phyloP scores from a whole-genome alignment of 768 basidiomycete species.

The Botryobasidium botryosum region DNA sequence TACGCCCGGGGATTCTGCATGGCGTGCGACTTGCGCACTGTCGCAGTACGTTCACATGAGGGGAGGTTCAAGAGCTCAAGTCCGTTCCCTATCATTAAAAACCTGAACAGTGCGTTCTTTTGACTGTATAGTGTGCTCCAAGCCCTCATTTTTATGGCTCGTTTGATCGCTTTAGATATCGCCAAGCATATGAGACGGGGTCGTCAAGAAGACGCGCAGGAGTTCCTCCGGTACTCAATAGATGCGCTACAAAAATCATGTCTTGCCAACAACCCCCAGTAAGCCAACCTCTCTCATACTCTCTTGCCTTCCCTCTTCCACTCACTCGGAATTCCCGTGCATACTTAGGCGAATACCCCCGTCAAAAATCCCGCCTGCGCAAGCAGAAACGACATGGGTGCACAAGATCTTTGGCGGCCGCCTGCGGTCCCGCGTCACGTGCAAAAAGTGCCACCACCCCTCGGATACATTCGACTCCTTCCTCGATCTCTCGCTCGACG shows the following conservation, averaged over 20 bases:
- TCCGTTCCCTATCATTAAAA: constrained; percentile 46
- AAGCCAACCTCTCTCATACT: constrained; percentile 18
- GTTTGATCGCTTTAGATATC: constrained; percentile 36
- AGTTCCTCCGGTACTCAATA: constrained; percentile 87
- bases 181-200: constrained; percentile 81
- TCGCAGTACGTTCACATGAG: too few relatives aligned
- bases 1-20: too few relatives aligned
- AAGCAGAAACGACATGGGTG: constrained; percentile 83
- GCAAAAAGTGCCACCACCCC: constrained; percentile 61
- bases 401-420: constrained; percentile 88
- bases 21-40: constrained; percentile 47
- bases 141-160: background rate
- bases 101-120: constrained; percentile 18
- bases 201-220: constrained; percentile 96
- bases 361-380: constrained; percentile 42
- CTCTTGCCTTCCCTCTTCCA: background rate
- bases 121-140: background rate
- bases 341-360: background rate
- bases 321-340: background rate
- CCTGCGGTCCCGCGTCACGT: constrained; percentile 80
- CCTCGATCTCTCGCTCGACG: constrained; percentile 86
- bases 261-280: constrained; percentile 56
- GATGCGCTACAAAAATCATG: constrained; percentile 82
- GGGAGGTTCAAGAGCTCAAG: constrained; percentile 35
- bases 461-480: constrained; percentile 95